phyloP scores from a whole-genome alignment of 495 filamentous ascomycete genomes.

The Aspergillus sclerotioniger region DNA sequence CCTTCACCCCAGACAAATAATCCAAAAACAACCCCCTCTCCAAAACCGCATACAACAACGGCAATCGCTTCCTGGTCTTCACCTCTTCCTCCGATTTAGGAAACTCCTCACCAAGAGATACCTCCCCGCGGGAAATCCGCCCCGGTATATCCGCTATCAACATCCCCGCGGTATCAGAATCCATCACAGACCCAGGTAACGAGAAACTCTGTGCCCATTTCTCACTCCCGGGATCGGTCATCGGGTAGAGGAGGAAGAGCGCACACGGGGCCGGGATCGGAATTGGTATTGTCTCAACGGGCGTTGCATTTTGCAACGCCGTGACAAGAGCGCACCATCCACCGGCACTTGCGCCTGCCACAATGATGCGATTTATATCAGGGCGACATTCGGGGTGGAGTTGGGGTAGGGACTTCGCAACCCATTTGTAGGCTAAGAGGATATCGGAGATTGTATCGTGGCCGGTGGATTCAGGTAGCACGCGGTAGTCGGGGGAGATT shows the following conservation, averaged over 20 bases:
- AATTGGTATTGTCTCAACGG: neutral
- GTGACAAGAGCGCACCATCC: neutral
- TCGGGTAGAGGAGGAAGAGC: conserved; percentile 1
- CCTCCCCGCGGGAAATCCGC: neutral
- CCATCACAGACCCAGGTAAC: neutral
- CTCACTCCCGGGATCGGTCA: neutral
- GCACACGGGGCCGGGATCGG: neutral
- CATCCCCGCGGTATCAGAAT: neutral
- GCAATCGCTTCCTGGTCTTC: neutral
- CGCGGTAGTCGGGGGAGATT: neutral
- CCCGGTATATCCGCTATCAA: neutral
- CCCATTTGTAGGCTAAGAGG: neutral
- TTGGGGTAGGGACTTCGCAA: neutral
- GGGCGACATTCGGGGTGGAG: neutral
- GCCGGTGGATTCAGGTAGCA: neutral
- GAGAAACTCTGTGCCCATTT: neutral
- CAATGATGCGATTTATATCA: neutral
- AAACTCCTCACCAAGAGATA: neutral
- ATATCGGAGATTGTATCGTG: neutral
- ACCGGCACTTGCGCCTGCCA: neutral
- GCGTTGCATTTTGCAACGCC: neutral
- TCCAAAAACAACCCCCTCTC: neutral
- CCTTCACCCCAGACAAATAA: neutral
- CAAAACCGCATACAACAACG: neutral
- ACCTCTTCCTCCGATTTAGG: neutral